phyloP scores from a whole-genome alignment of 208 protist genomes.

The Leishmania guyanensis region DNA sequence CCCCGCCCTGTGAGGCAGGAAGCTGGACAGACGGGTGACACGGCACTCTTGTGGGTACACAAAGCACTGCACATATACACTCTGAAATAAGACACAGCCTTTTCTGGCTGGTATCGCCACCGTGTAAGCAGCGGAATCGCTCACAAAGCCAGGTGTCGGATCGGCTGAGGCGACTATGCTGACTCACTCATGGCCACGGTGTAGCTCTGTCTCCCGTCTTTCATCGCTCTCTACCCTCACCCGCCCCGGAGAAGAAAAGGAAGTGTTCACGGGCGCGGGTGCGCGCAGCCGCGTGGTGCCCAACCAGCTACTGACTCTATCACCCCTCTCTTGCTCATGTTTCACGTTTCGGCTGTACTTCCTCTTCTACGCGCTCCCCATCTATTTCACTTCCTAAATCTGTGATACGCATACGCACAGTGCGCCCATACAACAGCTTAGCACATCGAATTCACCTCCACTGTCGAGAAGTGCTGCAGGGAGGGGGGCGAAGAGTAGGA shows the following conservation, averaged over 20 bases:
- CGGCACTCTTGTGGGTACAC: too few relatives aligned
- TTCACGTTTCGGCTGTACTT: not conserved
- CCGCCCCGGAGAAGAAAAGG: not conserved
- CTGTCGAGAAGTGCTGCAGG: not conserved
- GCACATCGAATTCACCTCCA: not conserved
- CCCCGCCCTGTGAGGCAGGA: too few relatives aligned
- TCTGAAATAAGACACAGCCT: too few relatives aligned
- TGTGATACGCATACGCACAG: not conserved
- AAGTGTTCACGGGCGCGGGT: not conserved
- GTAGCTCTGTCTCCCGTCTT: too few relatives aligned
- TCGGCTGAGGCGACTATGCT: too few relatives aligned
- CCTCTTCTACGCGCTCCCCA: not conserved
- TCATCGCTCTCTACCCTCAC: not conserved
- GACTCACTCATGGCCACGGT: too few relatives aligned
- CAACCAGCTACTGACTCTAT: not conserved
- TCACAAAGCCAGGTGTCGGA: too few relatives aligned
- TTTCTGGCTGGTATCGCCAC: too few relatives aligned
- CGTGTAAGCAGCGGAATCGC: too few relatives aligned
- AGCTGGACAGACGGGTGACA: too few relatives aligned
- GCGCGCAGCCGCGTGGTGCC: not conserved
- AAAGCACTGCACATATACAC: too few relatives aligned
- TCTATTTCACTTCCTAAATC: not conserved
- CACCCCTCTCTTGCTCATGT: not conserved
- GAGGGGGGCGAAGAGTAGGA: too few relatives aligned
- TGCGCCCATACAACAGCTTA: not conserved